These are phyloP conservation scores for Rhizophagus sp. DNA, from an alignment of 192 early-diverging fungal species.

Conservation along the genomic window DNA sequence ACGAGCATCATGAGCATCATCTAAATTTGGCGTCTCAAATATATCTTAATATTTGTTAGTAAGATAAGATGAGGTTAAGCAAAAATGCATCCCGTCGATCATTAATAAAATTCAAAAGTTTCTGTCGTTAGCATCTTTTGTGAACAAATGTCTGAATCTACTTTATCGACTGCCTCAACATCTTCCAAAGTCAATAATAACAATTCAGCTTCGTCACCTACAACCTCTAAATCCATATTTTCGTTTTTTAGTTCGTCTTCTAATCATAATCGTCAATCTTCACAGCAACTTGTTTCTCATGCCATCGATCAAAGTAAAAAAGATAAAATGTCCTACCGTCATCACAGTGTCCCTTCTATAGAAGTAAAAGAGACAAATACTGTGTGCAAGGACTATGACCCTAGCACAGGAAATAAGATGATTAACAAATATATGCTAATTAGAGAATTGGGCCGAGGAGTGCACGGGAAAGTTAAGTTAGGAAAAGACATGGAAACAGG, in stretches of 20 bases:
- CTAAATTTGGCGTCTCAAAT: no score
- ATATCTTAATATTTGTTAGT: no score
- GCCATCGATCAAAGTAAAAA: background rate
- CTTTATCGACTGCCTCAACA: background rate
- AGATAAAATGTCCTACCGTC: background rate
- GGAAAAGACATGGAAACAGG: slow-evolving; percentile 79
- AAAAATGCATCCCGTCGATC: no score
- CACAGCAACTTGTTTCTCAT: background rate
- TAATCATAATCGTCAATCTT: background rate
- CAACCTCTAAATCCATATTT: background rate
- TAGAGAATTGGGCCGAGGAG: slow-evolving; percentile 87
- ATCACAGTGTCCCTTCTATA: background rate
- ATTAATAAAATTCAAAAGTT: no score
- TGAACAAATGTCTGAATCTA: background rate
- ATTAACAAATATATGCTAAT: slow-evolving; percentile 96
- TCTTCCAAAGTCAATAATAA: background rate
- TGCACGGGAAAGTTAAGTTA: slow-evolving; percentile 96
- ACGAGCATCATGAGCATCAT: no score
- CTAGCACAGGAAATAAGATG: slow-evolving; percentile 86
- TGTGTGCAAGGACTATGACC: slow-evolving; percentile 83
- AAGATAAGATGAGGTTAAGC: no score
- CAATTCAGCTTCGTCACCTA: background rate
- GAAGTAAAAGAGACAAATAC: slow-evolving; percentile 81
- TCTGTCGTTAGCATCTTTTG: no score
- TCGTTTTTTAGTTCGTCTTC: background rate